Base-by-base conservation (phyloP, 2,329 filamentous ascomycete species). In the Leptodontidium sp. region DNA sequence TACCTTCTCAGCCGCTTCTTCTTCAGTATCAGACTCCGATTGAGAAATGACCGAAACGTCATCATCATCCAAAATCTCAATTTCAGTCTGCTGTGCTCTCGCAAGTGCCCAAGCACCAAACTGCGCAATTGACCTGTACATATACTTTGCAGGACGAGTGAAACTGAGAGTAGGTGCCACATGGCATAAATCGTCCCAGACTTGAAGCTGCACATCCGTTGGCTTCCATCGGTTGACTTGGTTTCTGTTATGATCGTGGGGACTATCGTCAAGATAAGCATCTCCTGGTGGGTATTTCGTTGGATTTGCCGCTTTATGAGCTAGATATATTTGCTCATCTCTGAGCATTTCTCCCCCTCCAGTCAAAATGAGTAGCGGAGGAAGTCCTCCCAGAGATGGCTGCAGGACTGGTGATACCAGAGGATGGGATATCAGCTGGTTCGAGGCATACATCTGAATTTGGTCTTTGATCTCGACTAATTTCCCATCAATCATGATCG, bases 161-260 rank as follows among this genome's bases (percentile, higher is more conserved):
- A 97, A 98, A 75, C 93, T 97, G n/a, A 98, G 85, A 0, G 94
- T 98, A 0, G 95, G 93, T 0, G 91, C 90, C 6, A 97, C 94
- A 77, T 98, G 95, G 76, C 96, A 98, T 2, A 98, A 83, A 75
- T 97, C 92, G 68, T 98, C 95, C 94, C 95, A 98, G 1, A 98
- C 91, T 78, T 98, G 96, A 1, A 99, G 85, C 78, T 98, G 94
- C 0, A 98, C 95, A 74, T 97, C 88, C 0, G 96, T 99, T 0
- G 94, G 93, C 67, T 89, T 88, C 79, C 93, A 97, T 70, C 86
- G 89, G 45, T 85, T 82, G 17, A 96, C 76, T 14, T 84, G 80
- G 4, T 74, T 70, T 61, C 79, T 80, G 2, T 85, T 84, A n/a
- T 85, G 84, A 1, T 86, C 84, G 24, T 85, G 85, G 35, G 90